phyloP scores from a whole-genome alignment of 805 yeast genomes.

The Cyberlindnera lachancei region DNA sequence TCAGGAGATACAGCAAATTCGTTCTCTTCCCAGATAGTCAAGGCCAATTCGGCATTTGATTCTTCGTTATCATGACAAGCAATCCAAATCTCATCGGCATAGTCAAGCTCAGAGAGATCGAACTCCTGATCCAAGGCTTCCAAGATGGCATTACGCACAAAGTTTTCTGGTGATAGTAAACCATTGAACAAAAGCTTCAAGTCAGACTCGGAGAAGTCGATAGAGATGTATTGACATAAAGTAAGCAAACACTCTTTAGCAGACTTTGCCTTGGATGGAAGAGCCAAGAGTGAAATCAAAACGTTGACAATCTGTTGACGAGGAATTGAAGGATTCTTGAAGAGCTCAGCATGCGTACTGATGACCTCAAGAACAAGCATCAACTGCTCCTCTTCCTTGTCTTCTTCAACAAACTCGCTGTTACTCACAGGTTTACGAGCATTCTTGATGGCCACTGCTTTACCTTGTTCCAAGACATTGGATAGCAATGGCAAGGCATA shows the following conservation, averaged over 20 bases:
- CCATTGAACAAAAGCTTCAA: conserved; percentile 48
- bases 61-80: conserved; percentile 68
- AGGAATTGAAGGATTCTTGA: conserved; percentile 62
- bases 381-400: conserved; percentile 82
- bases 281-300: conserved; percentile 56
- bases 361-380: conserved; percentile 71
- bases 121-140: conserved; percentile 86
- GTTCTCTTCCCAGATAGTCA: conserved; percentile 82
- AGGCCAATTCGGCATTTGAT: conserved; percentile 55
- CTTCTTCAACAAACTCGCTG: conserved; percentile 72
- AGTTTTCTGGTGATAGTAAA: conserved; percentile 51
- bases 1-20: conserved; percentile 38
- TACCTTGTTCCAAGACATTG: conserved; percentile 61
- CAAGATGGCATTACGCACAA: conserved; percentile 71
- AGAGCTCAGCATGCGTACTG: conserved; percentile 57
- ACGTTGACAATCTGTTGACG: conserved; percentile 56
- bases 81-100: conserved; percentile 69
- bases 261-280: conserved; percentile 72
- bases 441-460: conserved; percentile 43
- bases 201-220: conserved; percentile 50
- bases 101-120: conserved; percentile 35
- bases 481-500: conserved; percentile 72
- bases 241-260: conserved; percentile 80
- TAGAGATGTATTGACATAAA: conserved; percentile 68
- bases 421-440: conserved; percentile 45